Conservation (phyloP, 768 basidiomycete genomes). For the Exsudoporus frostii region DNA sequence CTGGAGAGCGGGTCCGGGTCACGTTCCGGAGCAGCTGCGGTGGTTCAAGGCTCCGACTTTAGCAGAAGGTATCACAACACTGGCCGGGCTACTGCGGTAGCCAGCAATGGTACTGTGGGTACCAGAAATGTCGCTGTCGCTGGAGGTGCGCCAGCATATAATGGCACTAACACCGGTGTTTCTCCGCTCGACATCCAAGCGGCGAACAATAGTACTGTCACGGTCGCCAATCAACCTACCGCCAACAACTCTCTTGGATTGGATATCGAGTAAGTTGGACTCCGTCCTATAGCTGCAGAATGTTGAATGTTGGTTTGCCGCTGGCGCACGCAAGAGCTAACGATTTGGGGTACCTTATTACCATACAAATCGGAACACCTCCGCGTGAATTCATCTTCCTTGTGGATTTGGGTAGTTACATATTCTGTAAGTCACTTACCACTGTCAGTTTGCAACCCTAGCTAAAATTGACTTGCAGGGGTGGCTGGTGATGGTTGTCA, state of each 20-base stretch:
- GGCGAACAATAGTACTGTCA: conserved; percentile 36
- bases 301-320: neutral
- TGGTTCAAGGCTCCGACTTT: conserved; percentile 2
- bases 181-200: conserved; percentile 38
- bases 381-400: conserved; percentile 52
- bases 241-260: conserved; percentile 58
- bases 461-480: conserved; percentile 23
- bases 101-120: conserved; percentile 2
- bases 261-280: conserved; percentile 57
- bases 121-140: conserved; percentile 8
- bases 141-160: conserved; percentile 11
- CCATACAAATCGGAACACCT: conserved; percentile 63
- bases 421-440: conserved; percentile 42
- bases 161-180: conserved; percentile 30
- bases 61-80: conserved; percentile 8
- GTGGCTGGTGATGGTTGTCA: conserved; percentile 55
- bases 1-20: conserved; percentile 29
- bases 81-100: conserved; percentile 1
- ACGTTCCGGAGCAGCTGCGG: neutral
- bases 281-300: neutral
- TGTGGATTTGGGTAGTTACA: conserved; percentile 73
- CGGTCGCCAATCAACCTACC: conserved; percentile 40
- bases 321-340: conserved; percentile 33
- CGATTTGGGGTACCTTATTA: conserved; percentile 58
- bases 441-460: neutral